Base-by-base conservation (phyloP, 208 protist species). In the Kentomonas sorsogonicus region DNA sequence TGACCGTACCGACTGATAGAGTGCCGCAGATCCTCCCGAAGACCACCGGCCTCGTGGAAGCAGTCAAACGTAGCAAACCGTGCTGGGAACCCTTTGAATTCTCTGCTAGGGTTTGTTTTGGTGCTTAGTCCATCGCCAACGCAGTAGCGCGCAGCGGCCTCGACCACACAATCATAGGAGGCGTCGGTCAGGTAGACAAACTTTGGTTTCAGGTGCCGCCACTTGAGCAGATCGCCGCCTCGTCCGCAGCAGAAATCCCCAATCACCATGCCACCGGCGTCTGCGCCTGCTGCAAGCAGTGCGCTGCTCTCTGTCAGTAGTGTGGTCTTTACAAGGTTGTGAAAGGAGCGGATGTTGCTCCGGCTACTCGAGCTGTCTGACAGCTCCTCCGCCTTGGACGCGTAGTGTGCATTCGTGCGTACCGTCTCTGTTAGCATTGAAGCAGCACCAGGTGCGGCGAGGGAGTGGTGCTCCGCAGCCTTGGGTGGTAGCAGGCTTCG, bases 211-310 rank as follows among this genome's bases (percentile, higher is more conserved):
- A 84, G 45, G 13, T 66, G 68, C 46, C 74, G 72, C 80, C 83
- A 93, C 63, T 90, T 93, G 27, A 74, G 74, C 20, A 93, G 72
- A 56, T 91, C 82, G 27, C 82, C 83, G 29, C 86, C 83, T 33
- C 86, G 77, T 29, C 83, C 80, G 40, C 69, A 85, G 67, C 86
- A 91, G n/a, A n/a, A n/a, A n/a, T n/a, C n/a, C n/a, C n/a, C n/a
- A n/a, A n/a, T n/a, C n/a, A n/a, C n/a, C 27, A 89, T n/a, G 34
- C 91, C 86, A 22, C 78, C 54, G 5, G 75, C 66, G 29, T 65
- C 69, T 15, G 81, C 50, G 18, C 33, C 25, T 3, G n/a, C 39
- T 3, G 10, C 16, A 30, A 20, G 36, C 3, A 6, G 7, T 9
- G 22, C 38, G 38, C 52, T 54, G 0, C 25, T 60, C 2, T 50